Evolutionary conservation across 192 early-diverging fungal species (phyloP), one percentile per base, ranked within the genome.

Genomic region (Anaeromyces robustus): DNA sequence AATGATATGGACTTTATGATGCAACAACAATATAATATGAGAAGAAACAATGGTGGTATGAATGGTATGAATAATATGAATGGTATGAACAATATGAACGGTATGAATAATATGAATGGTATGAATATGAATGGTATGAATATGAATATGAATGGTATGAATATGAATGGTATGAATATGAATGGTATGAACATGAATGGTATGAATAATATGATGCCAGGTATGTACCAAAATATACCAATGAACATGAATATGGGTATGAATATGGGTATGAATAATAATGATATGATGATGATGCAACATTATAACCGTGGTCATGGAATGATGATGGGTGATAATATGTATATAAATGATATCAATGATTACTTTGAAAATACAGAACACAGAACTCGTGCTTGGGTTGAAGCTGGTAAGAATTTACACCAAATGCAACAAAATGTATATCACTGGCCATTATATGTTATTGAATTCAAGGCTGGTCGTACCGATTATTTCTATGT

Each of bases 401-500:
- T 88, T 29, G 87, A 89, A 84, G 87, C 86, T 29, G 89, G 86
- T 81, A 90, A 87, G 82, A 93, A 89, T 79, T 83, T 88, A 31
- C 90, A 68, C n/a, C 52, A 91, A 80, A 79, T 83, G 80, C 87
- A 88, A 80, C 79, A 85, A 78, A 80, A 68, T 68, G 52, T 68
- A 0, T 41, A 87, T 84, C 43, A 86, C 13, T 91, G 89, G 80
- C 91, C 90, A 13, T 84, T 96, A 18, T 94, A 92, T 84, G 89
- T 94, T 29, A 92, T 96, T 6, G 94, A 95, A 83, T 96, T 96
- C 84, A 96, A 96, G 83, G 92, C 93, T 29, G 94, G 94, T 14
- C 89, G 95, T 16, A 94, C 89, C 14, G 95, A 96, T 79, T 90
- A 92, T 78, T 96, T 94, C 85, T 95, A 92, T 84, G 86, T 92